Conservation (phyloP, 148 eudicot genomes). For the Silene conica region DNA sequence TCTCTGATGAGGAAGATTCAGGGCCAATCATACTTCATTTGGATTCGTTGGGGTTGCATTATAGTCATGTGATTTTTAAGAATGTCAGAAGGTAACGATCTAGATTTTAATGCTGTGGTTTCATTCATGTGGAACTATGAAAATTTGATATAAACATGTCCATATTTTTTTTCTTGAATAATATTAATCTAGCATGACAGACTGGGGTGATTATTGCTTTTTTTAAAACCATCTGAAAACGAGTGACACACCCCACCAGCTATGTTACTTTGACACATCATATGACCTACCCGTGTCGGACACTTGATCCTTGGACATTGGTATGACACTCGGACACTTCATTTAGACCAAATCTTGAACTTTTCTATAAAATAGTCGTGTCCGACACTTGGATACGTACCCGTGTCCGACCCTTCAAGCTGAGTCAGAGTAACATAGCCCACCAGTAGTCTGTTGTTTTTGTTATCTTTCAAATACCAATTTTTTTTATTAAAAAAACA, state of each 20-base stretch:
- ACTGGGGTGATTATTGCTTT: not conserved
- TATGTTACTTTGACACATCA: too few relatives aligned
- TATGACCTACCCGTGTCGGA: too few relatives aligned
- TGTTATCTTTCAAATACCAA: not conserved
- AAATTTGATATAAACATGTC: not conserved
- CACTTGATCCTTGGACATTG: too few relatives aligned
- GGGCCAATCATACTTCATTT: slow-evolving; percentile 79
- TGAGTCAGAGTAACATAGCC: not conserved
- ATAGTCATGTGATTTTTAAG: slow-evolving; percentile 42
- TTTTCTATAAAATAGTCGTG: too few relatives aligned
- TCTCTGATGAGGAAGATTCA: slow-evolving; percentile 62
- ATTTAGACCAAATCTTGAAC: too few relatives aligned
- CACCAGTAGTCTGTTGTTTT: not conserved
- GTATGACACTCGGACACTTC: too few relatives aligned
- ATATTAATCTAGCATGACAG: not conserved
- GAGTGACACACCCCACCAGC: not conserved
- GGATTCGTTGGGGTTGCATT: slow-evolving; percentile 82
- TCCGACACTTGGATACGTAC: too few relatives aligned
- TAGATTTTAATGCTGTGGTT: not conserved
- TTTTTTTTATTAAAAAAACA: not conserved
- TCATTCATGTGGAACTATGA: not conserved
- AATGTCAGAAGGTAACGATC: slow-evolving; percentile 54
- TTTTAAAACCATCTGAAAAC: not conserved
- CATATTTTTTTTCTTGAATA: not conserved
- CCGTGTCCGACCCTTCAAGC: too few relatives aligned